Evolutionary conservation across 345 rosid species (phyloP).

Genomic region (Linum tenue): DNA sequence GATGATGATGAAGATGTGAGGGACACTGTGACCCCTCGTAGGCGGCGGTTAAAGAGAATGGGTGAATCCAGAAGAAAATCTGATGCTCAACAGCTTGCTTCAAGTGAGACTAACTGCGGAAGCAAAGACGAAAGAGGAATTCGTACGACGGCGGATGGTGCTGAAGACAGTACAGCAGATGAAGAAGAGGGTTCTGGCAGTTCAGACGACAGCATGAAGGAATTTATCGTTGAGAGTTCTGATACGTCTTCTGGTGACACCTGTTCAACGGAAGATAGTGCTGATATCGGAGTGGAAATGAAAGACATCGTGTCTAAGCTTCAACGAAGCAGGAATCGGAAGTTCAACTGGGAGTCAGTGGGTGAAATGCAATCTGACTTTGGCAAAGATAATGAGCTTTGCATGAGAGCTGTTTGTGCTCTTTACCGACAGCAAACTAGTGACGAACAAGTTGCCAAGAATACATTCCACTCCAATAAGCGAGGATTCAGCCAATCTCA

Average conservation of each 20-base stretch:
- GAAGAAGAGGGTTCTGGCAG: constrained; percentile 29
- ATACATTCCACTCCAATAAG: constrained; percentile 29
- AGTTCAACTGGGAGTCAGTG: constrained; percentile 43
- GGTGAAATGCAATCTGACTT: constrained; percentile 68
- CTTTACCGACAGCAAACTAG: constrained; percentile 54
- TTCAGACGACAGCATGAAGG: constrained; percentile 39
- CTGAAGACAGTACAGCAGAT: constrained; percentile 33
- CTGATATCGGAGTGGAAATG: constrained; percentile 31
- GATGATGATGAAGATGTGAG: background rate
- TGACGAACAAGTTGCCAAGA: constrained; percentile 39
- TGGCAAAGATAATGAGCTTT: constrained; percentile 52
- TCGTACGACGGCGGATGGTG: constrained; percentile 25
- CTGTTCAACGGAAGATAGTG: constrained; percentile 23
- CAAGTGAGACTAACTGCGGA: constrained; percentile 12
- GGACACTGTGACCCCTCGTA: constrained; percentile 12
- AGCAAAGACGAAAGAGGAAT: constrained; percentile 20
- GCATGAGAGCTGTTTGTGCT: constrained; percentile 83
- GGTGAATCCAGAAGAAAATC: constrained; percentile 28
- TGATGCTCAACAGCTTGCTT: constrained; percentile 5
- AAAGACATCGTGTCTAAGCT: constrained; percentile 32
- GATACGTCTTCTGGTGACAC: constrained; percentile 12
- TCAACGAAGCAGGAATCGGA: constrained; percentile 39
- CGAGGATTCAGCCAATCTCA: constrained; percentile 67
- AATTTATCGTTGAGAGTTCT: constrained; percentile 42
- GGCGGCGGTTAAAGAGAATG: constrained; percentile 31